phyloP scores from a whole-genome alignment of 192 early-diverging fungal species.

The Radiomyces spectabilis region DNA sequence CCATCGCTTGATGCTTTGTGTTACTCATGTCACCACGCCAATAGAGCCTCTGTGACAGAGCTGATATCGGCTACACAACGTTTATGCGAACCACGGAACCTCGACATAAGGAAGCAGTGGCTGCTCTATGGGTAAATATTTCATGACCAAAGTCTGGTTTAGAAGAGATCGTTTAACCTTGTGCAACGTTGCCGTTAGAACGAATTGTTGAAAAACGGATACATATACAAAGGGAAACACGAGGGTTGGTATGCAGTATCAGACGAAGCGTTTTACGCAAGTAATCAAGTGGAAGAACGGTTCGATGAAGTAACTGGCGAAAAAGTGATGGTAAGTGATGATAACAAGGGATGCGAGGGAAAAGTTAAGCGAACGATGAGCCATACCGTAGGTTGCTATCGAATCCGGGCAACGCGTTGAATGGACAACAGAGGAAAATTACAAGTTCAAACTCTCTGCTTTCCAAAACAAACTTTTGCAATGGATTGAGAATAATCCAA shows the following conservation, averaged over 20 bases:
- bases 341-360: neutral
- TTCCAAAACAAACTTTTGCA: constrained; percentile 52
- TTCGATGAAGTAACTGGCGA: constrained; percentile 41
- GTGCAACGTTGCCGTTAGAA: too few species aligned
- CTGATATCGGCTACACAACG: constrained; percentile 71
- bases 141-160: neutral
- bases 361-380: neutral
- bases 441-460: constrained; percentile 76
- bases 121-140: constrained; percentile 63
- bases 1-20: neutral
- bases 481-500: constrained; percentile 66
- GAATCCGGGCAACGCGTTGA: constrained; percentile 83
- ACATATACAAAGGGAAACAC: constrained; percentile 87
- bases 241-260: constrained; percentile 95
- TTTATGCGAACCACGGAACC: constrained; percentile 85
- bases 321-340: constrained; percentile 32
- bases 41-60: constrained; percentile 55
- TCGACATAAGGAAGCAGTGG: constrained; percentile 63
- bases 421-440: constrained; percentile 90
- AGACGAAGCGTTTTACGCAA: constrained; percentile 88
- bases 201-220: constrained; percentile 53
- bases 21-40: neutral
- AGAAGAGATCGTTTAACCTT: too few species aligned
- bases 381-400: constrained; percentile 43
- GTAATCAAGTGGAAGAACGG: constrained; percentile 62